phyloP scores from a whole-genome alignment of 2,329 filamentous ascomycete species.

The Colletotrichum sp. region DNA sequence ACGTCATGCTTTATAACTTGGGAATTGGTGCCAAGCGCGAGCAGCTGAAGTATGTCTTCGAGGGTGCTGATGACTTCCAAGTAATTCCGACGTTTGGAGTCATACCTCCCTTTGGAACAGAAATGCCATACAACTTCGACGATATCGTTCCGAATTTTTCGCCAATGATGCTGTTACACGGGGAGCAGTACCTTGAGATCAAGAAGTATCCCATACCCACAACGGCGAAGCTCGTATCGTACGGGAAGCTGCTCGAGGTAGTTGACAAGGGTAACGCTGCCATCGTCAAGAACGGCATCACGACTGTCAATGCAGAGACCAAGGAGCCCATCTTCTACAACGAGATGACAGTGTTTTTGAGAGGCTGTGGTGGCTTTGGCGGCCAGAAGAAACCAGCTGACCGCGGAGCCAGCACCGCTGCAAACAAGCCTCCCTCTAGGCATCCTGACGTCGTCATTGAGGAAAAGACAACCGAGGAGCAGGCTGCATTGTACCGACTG shows the following conservation, averaged over 20 bases:
- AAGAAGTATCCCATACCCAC: constrained; percentile 92
- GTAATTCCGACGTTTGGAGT: constrained; percentile 95
- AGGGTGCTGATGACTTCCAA: constrained; percentile 91
- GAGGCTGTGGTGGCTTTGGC: constrained; percentile 89
- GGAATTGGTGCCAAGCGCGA: constrained; percentile 90
- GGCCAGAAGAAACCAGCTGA: constrained; percentile 79
- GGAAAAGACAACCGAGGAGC: constrained; percentile 85
- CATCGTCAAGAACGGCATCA: constrained; percentile 79
- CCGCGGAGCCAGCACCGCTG: constrained; percentile 79
- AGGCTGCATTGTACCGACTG: constrained; percentile 91
- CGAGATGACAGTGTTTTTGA: constrained; percentile 90
- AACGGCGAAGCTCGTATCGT: constrained; percentile 75
- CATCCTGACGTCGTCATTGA: constrained; percentile 83
- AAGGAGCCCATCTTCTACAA: constrained; percentile 97
- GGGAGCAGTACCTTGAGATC: constrained; percentile 97
- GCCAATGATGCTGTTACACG: constrained; percentile 98
- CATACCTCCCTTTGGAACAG: constrained; percentile 88
- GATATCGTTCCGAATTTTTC: constrained; percentile 94
- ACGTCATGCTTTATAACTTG: constrained; percentile 94
- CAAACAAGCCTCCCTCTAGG: constrained; percentile 79
- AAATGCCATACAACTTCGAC: constrained; percentile 78
- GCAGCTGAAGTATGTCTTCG: constrained; percentile 87
- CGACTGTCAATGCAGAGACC: constrained; percentile 82
- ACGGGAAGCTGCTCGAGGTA: constrained; percentile 86
- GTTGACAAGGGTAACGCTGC: constrained; percentile 94